phyloP scores from a whole-genome alignment of 192 early-diverging fungal species.

The Backusella tuberculispora region DNA sequence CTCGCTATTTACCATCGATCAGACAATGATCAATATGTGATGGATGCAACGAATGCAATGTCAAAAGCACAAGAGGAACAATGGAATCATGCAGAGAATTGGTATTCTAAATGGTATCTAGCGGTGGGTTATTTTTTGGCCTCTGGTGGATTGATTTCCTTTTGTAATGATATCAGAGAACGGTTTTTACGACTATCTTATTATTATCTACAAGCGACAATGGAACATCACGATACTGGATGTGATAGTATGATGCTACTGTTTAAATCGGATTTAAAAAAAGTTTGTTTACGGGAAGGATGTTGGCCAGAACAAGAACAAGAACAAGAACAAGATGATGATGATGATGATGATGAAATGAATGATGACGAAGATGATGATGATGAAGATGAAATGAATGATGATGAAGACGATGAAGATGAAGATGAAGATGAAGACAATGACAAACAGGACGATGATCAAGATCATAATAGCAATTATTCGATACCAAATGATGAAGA shows the following conservation, averaged over 20 bases:
- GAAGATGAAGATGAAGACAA: neutral
- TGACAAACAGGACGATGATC: too few species aligned
- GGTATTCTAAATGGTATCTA: constrained; percentile 27
- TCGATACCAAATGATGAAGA: too few species aligned
- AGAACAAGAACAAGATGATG: neutral
- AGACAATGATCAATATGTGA: neutral
- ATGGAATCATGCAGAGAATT: constrained; percentile 1
- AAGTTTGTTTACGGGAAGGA: neutral
- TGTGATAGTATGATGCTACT: neutral
- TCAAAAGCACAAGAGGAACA: constrained; percentile 8
- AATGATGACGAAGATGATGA: constrained; percentile 4
- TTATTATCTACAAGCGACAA: neutral
- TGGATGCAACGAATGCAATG: constrained; percentile 9
- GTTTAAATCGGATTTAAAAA: neutral
- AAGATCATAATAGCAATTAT: too few species aligned
- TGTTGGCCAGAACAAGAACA: neutral
- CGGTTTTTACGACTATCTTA: constrained; percentile 19
- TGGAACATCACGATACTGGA: neutral
- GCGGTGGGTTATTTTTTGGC: constrained; percentile 22
- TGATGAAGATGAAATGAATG: constrained; percentile 27
- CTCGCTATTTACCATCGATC: neutral
- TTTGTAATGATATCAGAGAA: neutral
- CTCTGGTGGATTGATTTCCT: neutral
- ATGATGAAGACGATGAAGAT: constrained; percentile 24
- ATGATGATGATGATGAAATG: constrained; percentile 10